A percentile compares a stretch with the other conserved stretches of the same genome.
These are phyloP conservation scores for Leishmania braziliensis DNA, from an alignment of 208 protist genomes.

Conservation along the genomic window DNA sequence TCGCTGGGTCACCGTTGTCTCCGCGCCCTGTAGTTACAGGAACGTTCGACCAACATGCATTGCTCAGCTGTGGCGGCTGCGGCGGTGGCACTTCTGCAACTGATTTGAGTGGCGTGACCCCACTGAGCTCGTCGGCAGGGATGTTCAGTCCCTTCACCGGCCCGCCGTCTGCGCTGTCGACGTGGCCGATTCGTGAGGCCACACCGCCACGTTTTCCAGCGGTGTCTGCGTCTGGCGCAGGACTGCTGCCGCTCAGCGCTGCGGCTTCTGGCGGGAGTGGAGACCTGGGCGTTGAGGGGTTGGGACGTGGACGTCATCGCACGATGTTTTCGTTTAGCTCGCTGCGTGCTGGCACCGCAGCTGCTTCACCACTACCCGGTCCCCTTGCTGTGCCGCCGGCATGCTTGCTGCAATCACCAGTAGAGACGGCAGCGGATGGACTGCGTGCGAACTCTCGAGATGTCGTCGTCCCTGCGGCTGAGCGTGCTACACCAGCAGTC, in stretches of 20 bases:
- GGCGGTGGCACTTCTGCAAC: neutral
- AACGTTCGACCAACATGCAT: neutral
- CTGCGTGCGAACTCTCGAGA: neutral
- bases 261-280: neutral
- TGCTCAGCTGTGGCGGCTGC: neutral
- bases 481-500: neutral
- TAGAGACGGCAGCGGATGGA: neutral
- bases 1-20: neutral
- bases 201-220: constrained; percentile 1
- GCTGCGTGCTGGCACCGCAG: neutral
- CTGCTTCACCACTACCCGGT: neutral
- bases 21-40: neutral
- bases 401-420: neutral
- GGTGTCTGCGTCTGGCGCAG: constrained; percentile 3
- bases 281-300: neutral
- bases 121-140: neutral
- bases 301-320: constrained; percentile 14
- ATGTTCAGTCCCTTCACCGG: neutral
- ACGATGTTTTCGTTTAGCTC: constrained; percentile 32
- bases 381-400: neutral
- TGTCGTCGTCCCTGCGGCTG: neutral
- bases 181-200: neutral
- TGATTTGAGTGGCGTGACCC: neutral
- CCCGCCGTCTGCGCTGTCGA: neutral
- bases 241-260: neutral